Conservation (phyloP, 2,329 filamentous ascomycete genomes). For the Fusarium sublunatum region DNA sequence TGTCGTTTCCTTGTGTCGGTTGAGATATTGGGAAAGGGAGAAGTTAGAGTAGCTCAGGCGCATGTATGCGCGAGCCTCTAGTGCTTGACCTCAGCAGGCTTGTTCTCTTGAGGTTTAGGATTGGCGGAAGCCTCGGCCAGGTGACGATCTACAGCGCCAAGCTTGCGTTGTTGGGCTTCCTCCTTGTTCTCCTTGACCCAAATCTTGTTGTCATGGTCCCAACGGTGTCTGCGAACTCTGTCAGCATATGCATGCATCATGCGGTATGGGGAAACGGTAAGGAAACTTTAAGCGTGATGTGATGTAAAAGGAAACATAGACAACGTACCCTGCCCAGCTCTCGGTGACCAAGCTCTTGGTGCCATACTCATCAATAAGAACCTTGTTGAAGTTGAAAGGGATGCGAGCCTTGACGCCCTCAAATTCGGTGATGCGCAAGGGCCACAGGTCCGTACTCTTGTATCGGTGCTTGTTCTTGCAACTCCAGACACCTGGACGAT, state of each 20-base stretch:
- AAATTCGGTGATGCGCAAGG: conserved; percentile 77
- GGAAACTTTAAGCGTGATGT: too few relatives aligned
- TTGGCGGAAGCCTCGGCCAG: conserved; percentile 40
- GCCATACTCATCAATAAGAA: conserved; percentile 74
- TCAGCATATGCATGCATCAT: conserved; percentile 27
- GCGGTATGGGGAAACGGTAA: not conserved
- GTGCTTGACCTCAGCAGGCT: not conserved
- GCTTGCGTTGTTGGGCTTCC: conserved; percentile 41
- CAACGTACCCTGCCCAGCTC: conserved; percentile 69
- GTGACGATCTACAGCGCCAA: conserved; percentile 45
- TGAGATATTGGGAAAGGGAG: not conserved
- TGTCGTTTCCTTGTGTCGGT: conserved; percentile 8
- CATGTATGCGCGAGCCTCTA: not conserved
- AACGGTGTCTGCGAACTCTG: conserved; percentile 63
- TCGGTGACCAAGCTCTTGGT: conserved; percentile 69
- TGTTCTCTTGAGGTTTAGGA: conserved; percentile 4
- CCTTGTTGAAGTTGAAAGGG: conserved; percentile 74
- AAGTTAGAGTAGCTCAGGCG: not conserved
- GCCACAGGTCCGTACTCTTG: conserved; percentile 76
- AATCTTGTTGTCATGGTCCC: conserved; percentile 67
- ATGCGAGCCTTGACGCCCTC: conserved; percentile 78
- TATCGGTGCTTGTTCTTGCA: conserved; percentile 87
- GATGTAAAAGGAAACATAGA: not conserved
- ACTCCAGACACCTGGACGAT: conserved; percentile 73
- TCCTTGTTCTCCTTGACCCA: conserved; percentile 63